Evolutionary conservation across 192 early-diverging fungal species (phyloP), one percentile per base, ranked within the genome.

Genomic region (Backusella liffmaniae): DNA sequence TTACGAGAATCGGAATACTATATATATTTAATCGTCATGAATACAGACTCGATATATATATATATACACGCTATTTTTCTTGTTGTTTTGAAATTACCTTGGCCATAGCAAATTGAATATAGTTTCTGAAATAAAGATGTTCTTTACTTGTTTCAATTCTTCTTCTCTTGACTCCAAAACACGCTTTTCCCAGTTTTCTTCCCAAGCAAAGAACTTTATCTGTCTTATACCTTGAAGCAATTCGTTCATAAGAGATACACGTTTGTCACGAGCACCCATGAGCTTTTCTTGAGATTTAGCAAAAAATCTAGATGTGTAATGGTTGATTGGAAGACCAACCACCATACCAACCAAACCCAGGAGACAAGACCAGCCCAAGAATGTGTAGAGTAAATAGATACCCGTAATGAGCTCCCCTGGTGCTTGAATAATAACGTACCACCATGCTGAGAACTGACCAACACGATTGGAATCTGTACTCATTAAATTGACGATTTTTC

Each of bases 191-290:
- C 79, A 80, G 8, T 75, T 39, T 26, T 13, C 34, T 74, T 94
- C 89, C 93, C 93, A 94, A 21, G 91, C 90, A 83, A 91, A 91
- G 70, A 97, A 86, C 80, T 98, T 98, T 76, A 98, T 91, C 72
- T 95, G 91, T n/a, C 94, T 90, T 41, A 98, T 96, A 39, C 93
- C 94, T 83, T 94, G 91, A 41, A 95, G 80, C 35, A 77, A 56
- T 42, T 79, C 81, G 65, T 72, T 73, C 70, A 93, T 91, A 75
- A 91, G 83, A 2, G 88, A 88, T 26, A 97, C 86, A 41, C 96
- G 89, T 72, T 90, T 86, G 82, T 98, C 96, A 42, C 85, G 79
- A n/a, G 90, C 82, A 39, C 87, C 78, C 86, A 87, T 93, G 36
- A 91, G 18, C 1, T 83, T 74, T 29, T 87, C 80, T 78, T 94